These are phyloP conservation scores for Calamus simplicifolius DNA, from an alignment of 176 grass and related monocot species.

Conservation along the genomic window DNA sequence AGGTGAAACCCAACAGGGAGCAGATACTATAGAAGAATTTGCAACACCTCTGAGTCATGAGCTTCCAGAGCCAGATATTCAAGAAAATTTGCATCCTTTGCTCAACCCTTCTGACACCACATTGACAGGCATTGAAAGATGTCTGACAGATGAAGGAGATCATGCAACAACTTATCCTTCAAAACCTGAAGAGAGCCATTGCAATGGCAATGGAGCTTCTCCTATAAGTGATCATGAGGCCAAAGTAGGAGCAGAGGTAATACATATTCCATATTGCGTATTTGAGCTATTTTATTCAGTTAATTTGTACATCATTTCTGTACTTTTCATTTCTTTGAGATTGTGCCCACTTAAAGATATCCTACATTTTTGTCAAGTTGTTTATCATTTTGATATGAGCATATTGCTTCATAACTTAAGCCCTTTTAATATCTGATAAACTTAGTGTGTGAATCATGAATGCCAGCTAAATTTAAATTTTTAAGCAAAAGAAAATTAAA, in stretches of 20 bases:
- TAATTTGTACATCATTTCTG: too few species aligned
- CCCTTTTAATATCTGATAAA: too few species aligned
- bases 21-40: neutral
- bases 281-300: too few species aligned
- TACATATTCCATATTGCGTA: too few species aligned
- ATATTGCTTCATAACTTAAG: too few species aligned
- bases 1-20: neutral
- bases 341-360: too few species aligned
- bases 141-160: neutral
- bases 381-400: neutral
- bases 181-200: neutral
- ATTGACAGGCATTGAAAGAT: neutral
- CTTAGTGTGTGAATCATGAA: too few species aligned
- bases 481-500: too few species aligned
- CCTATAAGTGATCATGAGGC: neutral
- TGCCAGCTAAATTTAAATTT: too few species aligned
- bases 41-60: neutral
- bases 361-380: neutral
- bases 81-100: conserved; percentile 1
- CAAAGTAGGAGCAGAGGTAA: neutral
- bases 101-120: neutral
- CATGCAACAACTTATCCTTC: neutral
- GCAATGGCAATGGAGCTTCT: neutral
- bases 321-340: too few species aligned
- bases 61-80: neutral